Evolutionary conservation across 139 green algal genomes (phyloP), one percentile per base, ranked within the genome.

Genomic region (Chlamydomonas schloesseri): DNA sequence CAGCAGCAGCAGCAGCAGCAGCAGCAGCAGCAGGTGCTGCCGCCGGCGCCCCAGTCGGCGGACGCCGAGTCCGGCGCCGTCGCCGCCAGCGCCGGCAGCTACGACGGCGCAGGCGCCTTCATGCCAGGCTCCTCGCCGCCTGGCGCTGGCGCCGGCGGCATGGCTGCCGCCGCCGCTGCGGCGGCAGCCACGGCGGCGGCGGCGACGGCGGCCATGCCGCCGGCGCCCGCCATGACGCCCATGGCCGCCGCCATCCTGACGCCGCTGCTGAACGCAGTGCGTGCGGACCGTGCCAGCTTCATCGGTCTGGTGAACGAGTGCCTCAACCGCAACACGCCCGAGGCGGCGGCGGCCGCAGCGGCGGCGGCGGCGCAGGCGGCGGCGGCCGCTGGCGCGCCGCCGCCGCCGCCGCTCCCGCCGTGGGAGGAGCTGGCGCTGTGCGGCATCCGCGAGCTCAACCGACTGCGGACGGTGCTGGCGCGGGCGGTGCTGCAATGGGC

Each of bases 401-500:
- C 71, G 36, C 60, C 36, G 60, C 5, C 8, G 81, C 21, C 31
- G 65, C 29, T 64, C 24, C 21, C 87, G 26, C 46, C 74, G 53
- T 89, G 70, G 81, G 87, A 88, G 37, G 77, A 93, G 84, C 84
- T 93, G 87, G 65, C 94, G 28, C 79, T 94, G 55, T 67, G 55
- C 13, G 81, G 86, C 60, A 53, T 93, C 20, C 65, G 89, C 68
- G 89, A 94, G 58, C 89, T 97, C 42, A 97, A 95, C 83, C 72
- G 87, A 28, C 90, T 96, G 84, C 92, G 94, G n/a, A 85, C 89
- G 58, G 84, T 87, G 46, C 87, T 97, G n/a, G 89, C 91, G 6
- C 73, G 94, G 21, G 91, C 90, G 11, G 88, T 92, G 36, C 89
- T 96, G 69, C 90, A 92, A 20, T 97, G 94, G 94, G 92, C 93